A percentile compares a stretch with the other conserved stretches of the same genome.
phyloP scores from a whole-genome alignment of 257 asterid species.

The Solanum bulbocastanum region DNA sequence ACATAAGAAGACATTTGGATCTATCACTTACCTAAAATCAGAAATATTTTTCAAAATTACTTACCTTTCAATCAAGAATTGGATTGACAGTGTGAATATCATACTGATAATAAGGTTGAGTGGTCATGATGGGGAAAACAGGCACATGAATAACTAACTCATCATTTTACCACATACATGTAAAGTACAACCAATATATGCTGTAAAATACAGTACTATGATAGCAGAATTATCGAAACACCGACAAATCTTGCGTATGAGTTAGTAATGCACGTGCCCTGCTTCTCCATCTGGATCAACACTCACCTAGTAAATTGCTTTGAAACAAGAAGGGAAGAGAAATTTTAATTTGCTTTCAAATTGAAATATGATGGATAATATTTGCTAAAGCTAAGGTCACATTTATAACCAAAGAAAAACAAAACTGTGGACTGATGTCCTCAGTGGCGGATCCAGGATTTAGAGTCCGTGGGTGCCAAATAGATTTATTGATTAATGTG shows the following conservation, averaged over 20 bases:
- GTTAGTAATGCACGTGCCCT: slow-evolving; percentile 99
- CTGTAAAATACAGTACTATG: neutral
- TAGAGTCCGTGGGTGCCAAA: too few relatives aligned
- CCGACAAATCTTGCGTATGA: slow-evolving; percentile 5
- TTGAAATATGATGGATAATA: neutral
- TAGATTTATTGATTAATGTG: too few relatives aligned
- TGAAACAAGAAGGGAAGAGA: neutral
- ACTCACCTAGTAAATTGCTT: slow-evolving; percentile 25
- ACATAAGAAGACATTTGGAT: neutral
- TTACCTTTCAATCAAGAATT: neutral
- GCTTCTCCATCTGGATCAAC: slow-evolving; percentile 98
- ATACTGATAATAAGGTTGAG: neutral
- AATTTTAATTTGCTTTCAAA: neutral
- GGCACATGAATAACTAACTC: slow-evolving; percentile 17
- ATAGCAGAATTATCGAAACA: neutral
- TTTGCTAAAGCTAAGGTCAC: neutral
- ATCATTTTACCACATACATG: neutral
- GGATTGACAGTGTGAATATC: neutral
- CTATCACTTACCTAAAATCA: neutral
- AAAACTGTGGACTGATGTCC: neutral
- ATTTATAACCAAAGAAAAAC: neutral
- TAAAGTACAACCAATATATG: neutral
- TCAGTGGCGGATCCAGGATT: too few relatives aligned
- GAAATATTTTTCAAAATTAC: neutral
- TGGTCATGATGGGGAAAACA: slow-evolving; percentile 11